Percentiles rank a stretch among this genome's conserved stretches.
Evolutionary conservation across 768 basidiomycete species (phyloP).

Genomic region (Terana coerulea): DNA sequence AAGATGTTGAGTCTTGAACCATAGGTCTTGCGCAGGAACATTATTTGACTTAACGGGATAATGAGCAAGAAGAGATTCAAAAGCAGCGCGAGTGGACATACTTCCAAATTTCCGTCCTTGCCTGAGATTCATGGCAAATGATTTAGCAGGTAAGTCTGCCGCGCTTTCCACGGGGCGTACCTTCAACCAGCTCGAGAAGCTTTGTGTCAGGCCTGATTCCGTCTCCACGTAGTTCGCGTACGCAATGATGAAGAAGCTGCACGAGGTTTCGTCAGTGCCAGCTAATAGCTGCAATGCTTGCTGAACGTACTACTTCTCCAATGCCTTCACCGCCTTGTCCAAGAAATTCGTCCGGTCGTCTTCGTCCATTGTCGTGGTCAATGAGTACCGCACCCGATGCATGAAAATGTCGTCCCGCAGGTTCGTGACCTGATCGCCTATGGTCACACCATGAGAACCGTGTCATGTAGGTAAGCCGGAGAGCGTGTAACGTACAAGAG

Average conservation of each 20-base stretch:
- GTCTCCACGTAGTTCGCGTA: constrained; percentile 86
- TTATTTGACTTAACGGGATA: constrained; percentile 62
- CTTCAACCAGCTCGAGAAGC: constrained; percentile 87
- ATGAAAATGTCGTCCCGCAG: constrained; percentile 85
- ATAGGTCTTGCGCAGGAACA: constrained; percentile 75
- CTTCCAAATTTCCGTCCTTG: constrained; percentile 93
- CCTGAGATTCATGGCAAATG: constrained; percentile 30
- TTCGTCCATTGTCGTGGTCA: constrained; percentile 69
- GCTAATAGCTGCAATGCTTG: background rate
- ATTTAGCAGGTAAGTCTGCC: background rate
- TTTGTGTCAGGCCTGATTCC: constrained; percentile 54
- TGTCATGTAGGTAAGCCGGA: background rate
- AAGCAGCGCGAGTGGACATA: constrained; percentile 32
- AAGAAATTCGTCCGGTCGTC: constrained; percentile 48
- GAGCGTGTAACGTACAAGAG: constrained; percentile 40
- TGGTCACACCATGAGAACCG: constrained; percentile 25
- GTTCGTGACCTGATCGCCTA: constrained; percentile 91
- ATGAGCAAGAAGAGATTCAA: constrained; percentile 3
- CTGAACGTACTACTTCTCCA: constrained; percentile 83
- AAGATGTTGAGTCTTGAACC: constrained; percentile 88
- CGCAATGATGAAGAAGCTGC: constrained; percentile 89
- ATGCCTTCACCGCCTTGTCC: constrained; percentile 63
- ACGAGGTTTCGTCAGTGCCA: background rate
- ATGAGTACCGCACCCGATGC: constrained; percentile 81
- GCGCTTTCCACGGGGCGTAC: constrained; percentile 39